phyloP scores from a whole-genome alignment of 192 early-diverging fungal genomes.

The Thoreauomyces humboldtii region DNA sequence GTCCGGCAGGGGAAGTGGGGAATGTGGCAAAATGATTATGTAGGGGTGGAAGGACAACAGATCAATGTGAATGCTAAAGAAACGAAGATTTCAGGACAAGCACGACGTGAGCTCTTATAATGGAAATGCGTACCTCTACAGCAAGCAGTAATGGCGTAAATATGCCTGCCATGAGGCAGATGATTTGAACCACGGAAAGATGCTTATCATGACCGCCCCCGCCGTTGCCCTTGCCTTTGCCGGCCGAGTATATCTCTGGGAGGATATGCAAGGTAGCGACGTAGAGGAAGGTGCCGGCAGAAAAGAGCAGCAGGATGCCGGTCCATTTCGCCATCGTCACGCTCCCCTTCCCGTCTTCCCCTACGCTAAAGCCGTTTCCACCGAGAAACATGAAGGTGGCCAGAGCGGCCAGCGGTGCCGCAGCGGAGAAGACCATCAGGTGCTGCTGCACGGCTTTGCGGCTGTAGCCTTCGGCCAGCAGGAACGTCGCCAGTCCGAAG shows the following conservation, averaged over 20 bases:
- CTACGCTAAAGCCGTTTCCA: conserved; percentile 29
- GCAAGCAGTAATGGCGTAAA: conserved; percentile 31
- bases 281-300: conserved; percentile 81
- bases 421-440: conserved; percentile 74
- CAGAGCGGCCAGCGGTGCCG: conserved; percentile 83
- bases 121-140: conserved; percentile 20
- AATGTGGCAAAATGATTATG: no score
- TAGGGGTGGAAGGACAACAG: no score
- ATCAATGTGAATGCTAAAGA: neutral
- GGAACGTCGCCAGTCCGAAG: conserved; percentile 85
- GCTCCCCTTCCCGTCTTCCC: conserved; percentile 15
- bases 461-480: conserved; percentile 70
- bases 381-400: conserved; percentile 44
- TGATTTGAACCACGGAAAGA: conserved; percentile 21
- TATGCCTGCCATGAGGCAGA: conserved; percentile 25
- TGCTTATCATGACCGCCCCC: conserved; percentile 11
- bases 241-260: conserved; percentile 55
- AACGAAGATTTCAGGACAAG: neutral
- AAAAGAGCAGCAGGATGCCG: conserved; percentile 81
- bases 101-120: neutral
- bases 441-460: conserved; percentile 65
- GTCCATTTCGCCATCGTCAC: conserved; percentile 66
- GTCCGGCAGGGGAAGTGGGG: no score
- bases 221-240: conserved; percentile 5
- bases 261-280: conserved; percentile 85